Evolutionary conservation across 2,329 filamentous ascomycete species (phyloP), one percentile per base, ranked within the genome.

Genomic region (Diaporthe amygdali): DNA sequence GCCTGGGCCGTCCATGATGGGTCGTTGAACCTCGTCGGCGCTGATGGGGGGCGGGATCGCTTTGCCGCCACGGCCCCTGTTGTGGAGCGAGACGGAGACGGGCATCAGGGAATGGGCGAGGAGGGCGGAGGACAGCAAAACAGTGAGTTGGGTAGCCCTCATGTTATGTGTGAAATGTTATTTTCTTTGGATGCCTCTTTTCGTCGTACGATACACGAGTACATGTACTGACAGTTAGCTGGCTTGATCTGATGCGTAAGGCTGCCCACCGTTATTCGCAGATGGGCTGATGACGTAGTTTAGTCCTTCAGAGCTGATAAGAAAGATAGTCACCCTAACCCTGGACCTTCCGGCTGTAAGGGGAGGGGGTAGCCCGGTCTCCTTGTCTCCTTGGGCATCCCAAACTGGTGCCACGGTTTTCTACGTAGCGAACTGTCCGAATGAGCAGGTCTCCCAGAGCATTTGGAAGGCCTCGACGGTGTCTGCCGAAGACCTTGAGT

Each of bases 1-100:
- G 51, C 77, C 74, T 30, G 75, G 74, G 46, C 76, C 75, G 44
- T 81, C 76, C 77, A 82, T 79, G 71, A 82, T 76, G 66, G 79
- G 78, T 52, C 73, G 71, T 74, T 82, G 80, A 8, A 52, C 55
- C 51, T 75, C 70, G 64, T 73, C 73, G 12, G 66, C 66, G 54
- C 76, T 75, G 37, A 76, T 68, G 64, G 74, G 74, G 3, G 75
- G 76, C 5, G 76, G 68, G 34, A 74, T 68, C n/a, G 74, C 68
- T 22, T 47, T 68, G 41, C 66, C 66, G 52, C 66, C 66, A 20
- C 66, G 52, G 41, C 66, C 66, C 52, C 59, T 47, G 41, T 55
- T 68, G 39, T 68, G 66, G 39, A 68, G 37, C 22, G 52, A 56
- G 32, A 49, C 14, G 25, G 66, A 59, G 22, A 59, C 30, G 22